Conservation (phyloP, 768 basidiomycete genomes). For the Termitomyces sp. region DNA sequence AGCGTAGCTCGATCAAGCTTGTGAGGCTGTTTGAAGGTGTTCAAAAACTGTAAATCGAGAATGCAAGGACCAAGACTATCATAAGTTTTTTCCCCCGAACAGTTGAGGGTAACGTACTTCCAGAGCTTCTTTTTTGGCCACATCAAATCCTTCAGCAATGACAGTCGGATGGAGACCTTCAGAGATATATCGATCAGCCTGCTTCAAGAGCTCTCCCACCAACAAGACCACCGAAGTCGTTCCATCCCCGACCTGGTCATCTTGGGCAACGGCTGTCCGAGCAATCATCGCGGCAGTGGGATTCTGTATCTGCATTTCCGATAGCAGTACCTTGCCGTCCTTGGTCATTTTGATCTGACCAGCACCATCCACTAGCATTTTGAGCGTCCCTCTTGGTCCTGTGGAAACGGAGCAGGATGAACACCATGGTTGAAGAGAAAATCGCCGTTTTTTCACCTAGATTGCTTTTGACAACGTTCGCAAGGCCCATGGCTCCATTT, state of each 20-base stretch:
- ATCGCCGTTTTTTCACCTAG: conserved; percentile 53
- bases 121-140: conserved; percentile 95
- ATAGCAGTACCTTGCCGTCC: conserved; percentile 96
- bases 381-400: conserved; percentile 96
- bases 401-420: conserved; percentile 7
- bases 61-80: neutral
- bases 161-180: conserved; percentile 99
- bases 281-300: conserved; percentile 99
- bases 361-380: conserved; percentile 98
- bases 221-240: conserved; percentile 96
- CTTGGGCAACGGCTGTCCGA: conserved; percentile 95
- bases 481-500: conserved; percentile 94
- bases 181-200: conserved; percentile 95
- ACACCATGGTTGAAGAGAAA: neutral
- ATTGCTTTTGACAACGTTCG: conserved; percentile 95
- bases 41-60: conserved; percentile 68
- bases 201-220: conserved; percentile 93
- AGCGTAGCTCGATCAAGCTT: conserved; percentile 86
- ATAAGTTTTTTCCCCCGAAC: neutral
- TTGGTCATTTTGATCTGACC: conserved; percentile 99
- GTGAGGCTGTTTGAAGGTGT: conserved; percentile 75
- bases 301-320: conserved; percentile 99
- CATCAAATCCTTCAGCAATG: conserved; percentile 91
- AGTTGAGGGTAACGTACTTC: conserved; percentile 44
- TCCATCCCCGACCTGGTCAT: conserved; percentile 98